A percentile compares a stretch with the other conserved stretches of the same genome.
These are phyloP conservation scores for Misopates orontium DNA, from an alignment of 257 asterid species.

Conservation along the genomic window DNA sequence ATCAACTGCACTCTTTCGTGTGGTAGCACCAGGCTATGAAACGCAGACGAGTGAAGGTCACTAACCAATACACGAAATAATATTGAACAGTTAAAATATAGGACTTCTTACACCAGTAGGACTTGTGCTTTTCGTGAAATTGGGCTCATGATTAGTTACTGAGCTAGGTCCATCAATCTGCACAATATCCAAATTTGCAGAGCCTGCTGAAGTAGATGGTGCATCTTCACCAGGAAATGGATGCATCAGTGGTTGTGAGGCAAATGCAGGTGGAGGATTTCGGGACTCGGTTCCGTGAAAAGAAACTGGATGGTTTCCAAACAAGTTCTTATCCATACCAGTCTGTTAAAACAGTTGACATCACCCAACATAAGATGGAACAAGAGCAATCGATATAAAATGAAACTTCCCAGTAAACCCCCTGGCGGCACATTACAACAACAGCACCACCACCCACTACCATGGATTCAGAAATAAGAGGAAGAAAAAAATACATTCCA, in stretches of 20 bases:
- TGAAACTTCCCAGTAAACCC: slow-evolving; percentile 7
- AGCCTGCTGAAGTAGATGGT: slow-evolving; percentile 39
- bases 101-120: too few species aligned
- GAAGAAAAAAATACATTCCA: background rate
- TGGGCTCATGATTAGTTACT: slow-evolving; percentile 55
- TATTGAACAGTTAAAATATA: background rate
- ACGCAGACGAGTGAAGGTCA: slow-evolving; percentile 22
- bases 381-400: background rate
- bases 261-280: slow-evolving; percentile 85
- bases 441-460: background rate
- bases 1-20: slow-evolving; percentile 71
- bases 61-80: slow-evolving; percentile 12
- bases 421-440: background rate
- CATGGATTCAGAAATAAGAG: background rate
- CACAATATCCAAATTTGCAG: slow-evolving; percentile 53
- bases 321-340: slow-evolving; percentile 85
- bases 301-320: slow-evolving; percentile 84
- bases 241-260: slow-evolving; percentile 66
- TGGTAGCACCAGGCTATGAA: slow-evolving; percentile 80
- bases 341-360: slow-evolving; percentile 48
- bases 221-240: slow-evolving; percentile 44
- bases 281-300: slow-evolving; percentile 58
- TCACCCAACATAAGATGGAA: slow-evolving; percentile 15
- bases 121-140: slow-evolving; percentile 31
- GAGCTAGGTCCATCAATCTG: slow-evolving; percentile 62